A percentile compares a stretch with the other conserved stretches of the same genome.
These are phyloP conservation scores for Dictyostelium purpureum DNA, from an alignment of 78 protist species.

Conservation along the genomic window DNA sequence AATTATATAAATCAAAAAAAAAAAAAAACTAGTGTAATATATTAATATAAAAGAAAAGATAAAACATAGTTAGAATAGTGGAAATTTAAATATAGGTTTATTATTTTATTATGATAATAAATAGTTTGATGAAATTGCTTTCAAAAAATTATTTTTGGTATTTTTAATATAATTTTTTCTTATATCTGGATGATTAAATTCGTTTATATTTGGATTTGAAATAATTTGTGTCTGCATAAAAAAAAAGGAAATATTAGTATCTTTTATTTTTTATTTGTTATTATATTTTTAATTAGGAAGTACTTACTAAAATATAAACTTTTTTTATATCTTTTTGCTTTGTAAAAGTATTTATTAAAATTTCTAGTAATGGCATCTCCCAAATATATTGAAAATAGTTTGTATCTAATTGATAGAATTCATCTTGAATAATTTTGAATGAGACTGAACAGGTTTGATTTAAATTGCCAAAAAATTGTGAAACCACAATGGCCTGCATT, in stretches of 20 bases:
- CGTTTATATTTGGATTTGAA: constrained; percentile 37
- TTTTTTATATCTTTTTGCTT: constrained; percentile 47
- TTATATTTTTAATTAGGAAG: neutral
- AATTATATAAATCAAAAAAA: neutral
- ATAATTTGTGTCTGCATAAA: constrained; percentile 18
- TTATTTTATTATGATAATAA: constrained; percentile 9
- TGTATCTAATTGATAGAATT: constrained; percentile 19
- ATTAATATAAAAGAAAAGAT: neutral
- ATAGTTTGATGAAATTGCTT: constrained; percentile 9
- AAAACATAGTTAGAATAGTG: neutral
- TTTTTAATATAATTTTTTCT: neutral
- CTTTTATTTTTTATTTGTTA: neutral
- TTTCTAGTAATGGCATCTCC: constrained; percentile 47
- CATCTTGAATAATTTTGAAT: constrained; percentile 65
- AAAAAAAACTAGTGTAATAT: neutral
- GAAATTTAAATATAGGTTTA: neutral
- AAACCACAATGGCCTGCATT: constrained; percentile 46
- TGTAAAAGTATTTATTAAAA: constrained; percentile 28
- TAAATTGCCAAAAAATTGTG: constrained; percentile 10
- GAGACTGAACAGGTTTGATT: constrained; percentile 1
- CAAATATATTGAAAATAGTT: constrained; percentile 67
- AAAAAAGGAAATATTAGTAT: neutral
- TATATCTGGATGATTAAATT: constrained; percentile 43
- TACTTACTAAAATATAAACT: neutral
- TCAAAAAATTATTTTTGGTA: constrained; percentile 49